Percentiles rank a stretch among this genome's conserved stretches.
Conservation (phyloP, 106 monocot genomes). For the Gastrodia elata region DNA sequence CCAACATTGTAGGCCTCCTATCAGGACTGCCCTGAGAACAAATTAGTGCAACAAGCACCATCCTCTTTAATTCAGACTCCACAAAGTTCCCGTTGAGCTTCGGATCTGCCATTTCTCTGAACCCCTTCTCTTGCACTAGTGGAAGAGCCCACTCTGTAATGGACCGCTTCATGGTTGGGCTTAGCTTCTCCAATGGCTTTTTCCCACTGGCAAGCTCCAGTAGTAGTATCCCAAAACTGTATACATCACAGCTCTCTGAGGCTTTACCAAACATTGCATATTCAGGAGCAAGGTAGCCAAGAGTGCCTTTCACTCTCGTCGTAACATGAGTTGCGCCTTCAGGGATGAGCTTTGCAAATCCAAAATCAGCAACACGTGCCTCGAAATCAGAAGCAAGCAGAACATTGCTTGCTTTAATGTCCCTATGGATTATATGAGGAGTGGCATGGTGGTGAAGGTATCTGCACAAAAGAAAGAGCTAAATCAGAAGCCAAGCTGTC, state of each 20-base stretch:
- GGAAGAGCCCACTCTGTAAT: conserved; percentile 57
- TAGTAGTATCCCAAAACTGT: conserved; percentile 52
- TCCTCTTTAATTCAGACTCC: conserved; percentile 26
- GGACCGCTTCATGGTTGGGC: conserved; percentile 8
- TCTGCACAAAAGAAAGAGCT: conserved; percentile 9
- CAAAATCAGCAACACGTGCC: conserved; percentile 52
- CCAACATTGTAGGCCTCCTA: conserved; percentile 12
- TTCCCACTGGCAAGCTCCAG: conserved; percentile 52
- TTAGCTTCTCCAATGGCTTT: conserved; percentile 37
- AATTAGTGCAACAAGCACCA: conserved; percentile 41
- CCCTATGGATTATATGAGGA: conserved; percentile 33
- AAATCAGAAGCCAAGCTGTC: neutral
- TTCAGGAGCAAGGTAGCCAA: conserved; percentile 57
- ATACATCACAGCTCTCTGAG: conserved; percentile 57
- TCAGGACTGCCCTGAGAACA: conserved; percentile 34
- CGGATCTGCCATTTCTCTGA: conserved; percentile 35
- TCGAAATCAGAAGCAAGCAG: conserved; percentile 44
- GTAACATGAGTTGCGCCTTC: conserved; percentile 55
- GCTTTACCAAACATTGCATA: conserved; percentile 52
- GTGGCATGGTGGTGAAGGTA: conserved; percentile 51
- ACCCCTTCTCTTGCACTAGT: conserved; percentile 28
- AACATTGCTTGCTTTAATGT: conserved; percentile 7
- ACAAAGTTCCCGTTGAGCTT: conserved; percentile 28
- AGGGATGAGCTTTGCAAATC: conserved; percentile 58
- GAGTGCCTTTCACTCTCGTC: conserved; percentile 42